Evolutionary conservation across 2,329 filamentous ascomycete genomes (phyloP).

Genomic region (Dendrostoma leiphaemia): DNA sequence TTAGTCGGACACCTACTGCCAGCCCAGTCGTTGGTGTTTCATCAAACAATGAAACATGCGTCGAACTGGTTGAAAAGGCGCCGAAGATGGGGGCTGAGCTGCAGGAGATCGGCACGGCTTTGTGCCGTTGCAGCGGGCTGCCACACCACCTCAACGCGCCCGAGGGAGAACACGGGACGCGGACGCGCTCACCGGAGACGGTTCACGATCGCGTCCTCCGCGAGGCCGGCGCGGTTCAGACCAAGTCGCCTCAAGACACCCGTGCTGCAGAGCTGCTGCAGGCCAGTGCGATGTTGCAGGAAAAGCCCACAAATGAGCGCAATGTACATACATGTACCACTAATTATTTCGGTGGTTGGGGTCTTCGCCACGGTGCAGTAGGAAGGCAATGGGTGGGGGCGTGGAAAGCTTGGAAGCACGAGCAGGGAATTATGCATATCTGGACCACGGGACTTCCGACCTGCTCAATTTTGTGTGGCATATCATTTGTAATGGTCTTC

Average conservation of each 20-base stretch:
- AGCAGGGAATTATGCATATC: neutral
- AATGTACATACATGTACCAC: neutral
- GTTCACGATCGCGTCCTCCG: neutral
- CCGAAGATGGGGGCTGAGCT: slow-evolving; percentile 10
- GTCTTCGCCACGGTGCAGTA: neutral
- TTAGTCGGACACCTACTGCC: neutral
- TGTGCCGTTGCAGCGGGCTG: neutral
- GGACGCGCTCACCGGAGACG: neutral
- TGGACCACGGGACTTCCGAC: neutral
- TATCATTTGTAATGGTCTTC: too few species aligned
- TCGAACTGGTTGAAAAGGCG: slow-evolving; percentile 12
- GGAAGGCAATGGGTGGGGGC: neutral
- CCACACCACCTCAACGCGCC: too few species aligned
- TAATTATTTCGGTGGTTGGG: neutral
- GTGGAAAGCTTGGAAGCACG: too few species aligned
- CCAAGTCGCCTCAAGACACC: too few species aligned
- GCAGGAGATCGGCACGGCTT: neutral
- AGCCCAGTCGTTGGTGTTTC: neutral
- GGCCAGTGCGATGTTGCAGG: neutral
- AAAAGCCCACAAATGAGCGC: too few species aligned
- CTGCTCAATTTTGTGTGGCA: neutral
- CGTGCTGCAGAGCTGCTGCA: neutral
- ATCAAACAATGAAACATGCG: neutral
- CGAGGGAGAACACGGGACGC: too few species aligned
- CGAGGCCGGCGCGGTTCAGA: neutral